Evolutionary conservation across 345 rosid genomes (phyloP).

Genomic region (Cardiospermum halicacabum): DNA sequence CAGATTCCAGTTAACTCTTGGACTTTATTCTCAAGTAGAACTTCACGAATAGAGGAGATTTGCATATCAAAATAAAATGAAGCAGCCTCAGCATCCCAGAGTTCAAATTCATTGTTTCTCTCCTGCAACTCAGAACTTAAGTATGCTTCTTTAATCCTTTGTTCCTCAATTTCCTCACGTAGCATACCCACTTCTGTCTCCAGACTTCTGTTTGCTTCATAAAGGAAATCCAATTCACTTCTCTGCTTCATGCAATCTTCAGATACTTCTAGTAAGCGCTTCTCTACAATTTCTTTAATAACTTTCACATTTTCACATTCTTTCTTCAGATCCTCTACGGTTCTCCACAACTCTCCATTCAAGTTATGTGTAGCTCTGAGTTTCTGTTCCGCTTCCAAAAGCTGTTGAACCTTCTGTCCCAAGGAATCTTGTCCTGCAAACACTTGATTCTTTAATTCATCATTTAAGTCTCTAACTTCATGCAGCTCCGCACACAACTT

Average conservation of each 20-base stretch:
- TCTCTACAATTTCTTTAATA: constrained; percentile 36
- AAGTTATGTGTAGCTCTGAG: constrained; percentile 53
- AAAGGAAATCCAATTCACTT: constrained; percentile 46
- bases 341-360: constrained; percentile 48
- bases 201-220: constrained; percentile 43
- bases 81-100: constrained; percentile 92
- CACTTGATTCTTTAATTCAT: constrained; percentile 51
- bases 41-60: constrained; percentile 57
- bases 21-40: constrained; percentile 64
- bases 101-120: constrained; percentile 67
- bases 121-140: constrained; percentile 75
- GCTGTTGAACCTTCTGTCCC: constrained; percentile 50
- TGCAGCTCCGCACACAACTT: constrained; percentile 48
- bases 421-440: constrained; percentile 45
- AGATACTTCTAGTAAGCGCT: constrained; percentile 36
- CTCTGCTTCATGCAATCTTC: constrained; percentile 33
- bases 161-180: constrained; percentile 46
- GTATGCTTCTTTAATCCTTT: constrained; percentile 50
- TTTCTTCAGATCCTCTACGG: constrained; percentile 57
- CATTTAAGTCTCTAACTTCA: constrained; percentile 50
- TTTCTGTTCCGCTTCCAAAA: constrained; percentile 62
- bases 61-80: constrained; percentile 88
- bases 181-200: constrained; percentile 38
- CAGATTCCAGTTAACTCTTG: constrained; percentile 46
- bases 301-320: constrained; percentile 49